Conservation (phyloP, 345 rosid genomes). For the Salix brachista region DNA sequence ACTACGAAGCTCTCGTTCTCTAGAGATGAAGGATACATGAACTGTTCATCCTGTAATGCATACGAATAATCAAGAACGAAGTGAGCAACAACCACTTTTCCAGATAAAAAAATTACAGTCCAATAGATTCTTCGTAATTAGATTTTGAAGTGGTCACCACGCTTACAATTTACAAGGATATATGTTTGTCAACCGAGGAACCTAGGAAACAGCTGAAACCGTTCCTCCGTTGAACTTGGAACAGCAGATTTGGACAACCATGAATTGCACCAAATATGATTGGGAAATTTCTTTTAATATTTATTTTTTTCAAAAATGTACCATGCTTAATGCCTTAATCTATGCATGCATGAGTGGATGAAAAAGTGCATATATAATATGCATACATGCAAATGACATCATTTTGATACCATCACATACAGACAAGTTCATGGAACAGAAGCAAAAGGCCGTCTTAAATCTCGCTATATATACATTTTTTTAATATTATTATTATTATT, state of each 20-base stretch:
- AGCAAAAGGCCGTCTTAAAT: not conserved
- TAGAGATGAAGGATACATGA: conserved; percentile 75
- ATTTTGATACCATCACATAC: not conserved
- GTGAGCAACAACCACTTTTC: not conserved
- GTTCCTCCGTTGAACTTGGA: not conserved
- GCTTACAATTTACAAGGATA: not conserved
- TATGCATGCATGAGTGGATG: not conserved
- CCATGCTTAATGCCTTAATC: not conserved
- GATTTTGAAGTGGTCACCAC: not conserved
- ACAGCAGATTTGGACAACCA: not conserved
- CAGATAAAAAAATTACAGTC: not conserved
- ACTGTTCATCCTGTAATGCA: conserved; percentile 66
- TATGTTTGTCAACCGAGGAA: not conserved
- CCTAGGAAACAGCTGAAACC: not conserved
- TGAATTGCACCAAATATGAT: too few relatives aligned
- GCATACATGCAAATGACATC: not conserved
- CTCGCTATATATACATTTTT: not conserved
- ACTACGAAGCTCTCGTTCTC: conserved; percentile 71
- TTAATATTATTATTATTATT: not conserved
- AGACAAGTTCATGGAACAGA: not conserved
- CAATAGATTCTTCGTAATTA: not conserved
- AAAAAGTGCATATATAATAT: not conserved
- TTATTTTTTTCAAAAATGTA: not conserved
- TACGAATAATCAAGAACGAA: not conserved
- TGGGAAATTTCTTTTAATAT: too few relatives aligned